Evolutionary conservation across 1,284 basidiomycete genomes (phyloP), one percentile per base, ranked within the genome.

Genomic region (Papiliotrema flavescens): DNA sequence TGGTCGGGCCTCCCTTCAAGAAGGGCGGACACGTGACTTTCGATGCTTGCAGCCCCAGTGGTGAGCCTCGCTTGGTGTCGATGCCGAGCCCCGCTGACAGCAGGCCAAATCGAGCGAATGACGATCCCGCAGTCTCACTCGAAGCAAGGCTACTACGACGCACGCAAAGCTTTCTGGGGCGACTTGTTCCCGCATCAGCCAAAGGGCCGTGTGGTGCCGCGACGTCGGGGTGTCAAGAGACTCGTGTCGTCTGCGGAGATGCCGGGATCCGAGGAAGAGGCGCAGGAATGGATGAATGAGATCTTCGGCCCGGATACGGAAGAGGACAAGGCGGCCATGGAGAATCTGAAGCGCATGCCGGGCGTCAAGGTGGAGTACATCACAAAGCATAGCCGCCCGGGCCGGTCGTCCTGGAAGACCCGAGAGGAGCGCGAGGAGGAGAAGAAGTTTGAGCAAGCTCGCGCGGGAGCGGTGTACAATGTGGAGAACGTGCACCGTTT

Each of bases 91-190:
- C 34, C 43, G 52, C 56, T 61, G 40, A 43, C 59, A n/a, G 17
- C 36, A 94, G 92, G 89, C 32, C 85, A 89, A 73, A 88, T 97
- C 54, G 86, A 93, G 81, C 86, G 95, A 3, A 80, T 95, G 73
- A 96, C 88, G 2, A 85, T 96, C 42, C 87, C 94, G 2, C 90
- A 86, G 66, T 93, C 91, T 0, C 89, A 93, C 74, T 94, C 94
- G 8, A 94, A 91, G 72, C 94, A 98, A 70, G 82, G 85, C 0
- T 98, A 87, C 71, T 93, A 98, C 67, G 96, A 98, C 71, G 93
- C 94, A 1, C 85, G 95, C 44, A 98, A 98, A 76, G 84, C 88
- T 0, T 79, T 77, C 20, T 97, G 94, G 92, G 96, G 96, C 13
- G 96, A 98, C 72, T 80, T 91, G 13, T 98, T 96, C 76, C 95